phyloP scores from a whole-genome alignment of 1,284 basidiomycete genomes.

The Cryptococcus maquisensis region DNA sequence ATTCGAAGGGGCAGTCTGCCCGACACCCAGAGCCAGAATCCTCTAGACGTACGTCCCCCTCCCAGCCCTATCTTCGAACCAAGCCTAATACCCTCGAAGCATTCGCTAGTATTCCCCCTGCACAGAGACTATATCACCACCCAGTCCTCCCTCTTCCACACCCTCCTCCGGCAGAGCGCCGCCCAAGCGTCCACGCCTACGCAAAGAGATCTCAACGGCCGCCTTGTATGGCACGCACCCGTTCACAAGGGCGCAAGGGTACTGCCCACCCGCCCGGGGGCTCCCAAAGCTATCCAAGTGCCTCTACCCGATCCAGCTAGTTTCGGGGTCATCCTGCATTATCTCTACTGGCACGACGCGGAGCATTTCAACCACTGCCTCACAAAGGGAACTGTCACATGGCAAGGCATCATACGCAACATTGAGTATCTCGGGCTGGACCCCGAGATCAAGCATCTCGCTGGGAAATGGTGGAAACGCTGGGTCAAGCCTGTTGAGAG shows the following conservation, averaged over 20 bases:
- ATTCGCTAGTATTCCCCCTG: conserved; percentile 38
- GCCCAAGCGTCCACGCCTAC: conserved; percentile 3
- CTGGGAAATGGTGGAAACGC: conserved; percentile 46
- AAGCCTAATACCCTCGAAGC: conserved; percentile 8
- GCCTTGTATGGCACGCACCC: conserved; percentile 9
- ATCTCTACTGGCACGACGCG: conserved; percentile 43
- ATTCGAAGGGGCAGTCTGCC: conserved; percentile 24
- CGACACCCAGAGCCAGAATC: conserved; percentile 5
- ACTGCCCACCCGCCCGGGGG: conserved; percentile 18
- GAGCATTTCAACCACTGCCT: conserved; percentile 28
- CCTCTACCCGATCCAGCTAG: conserved; percentile 46
- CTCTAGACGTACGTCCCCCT: conserved; percentile 10
- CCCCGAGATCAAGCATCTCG: conserved; percentile 39
- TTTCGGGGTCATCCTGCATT: conserved; percentile 45
- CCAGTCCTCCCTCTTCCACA: conserved; percentile 43
- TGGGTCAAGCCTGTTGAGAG: conserved; percentile 37
- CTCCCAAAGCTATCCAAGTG: conserved; percentile 31
- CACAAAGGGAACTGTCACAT: conserved; percentile 33
- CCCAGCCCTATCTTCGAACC: not conserved
- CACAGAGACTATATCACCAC: conserved; percentile 47
- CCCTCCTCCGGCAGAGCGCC: conserved; percentile 28
- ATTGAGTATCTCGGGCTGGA: conserved; percentile 47
- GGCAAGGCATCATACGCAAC: conserved; percentile 46
- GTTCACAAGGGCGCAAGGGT: conserved; percentile 26
- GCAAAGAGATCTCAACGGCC: conserved; percentile 8